phyloP scores from a whole-genome alignment of 805 yeast genomes.

The Cyberlindnera euphorbiae region DNA sequence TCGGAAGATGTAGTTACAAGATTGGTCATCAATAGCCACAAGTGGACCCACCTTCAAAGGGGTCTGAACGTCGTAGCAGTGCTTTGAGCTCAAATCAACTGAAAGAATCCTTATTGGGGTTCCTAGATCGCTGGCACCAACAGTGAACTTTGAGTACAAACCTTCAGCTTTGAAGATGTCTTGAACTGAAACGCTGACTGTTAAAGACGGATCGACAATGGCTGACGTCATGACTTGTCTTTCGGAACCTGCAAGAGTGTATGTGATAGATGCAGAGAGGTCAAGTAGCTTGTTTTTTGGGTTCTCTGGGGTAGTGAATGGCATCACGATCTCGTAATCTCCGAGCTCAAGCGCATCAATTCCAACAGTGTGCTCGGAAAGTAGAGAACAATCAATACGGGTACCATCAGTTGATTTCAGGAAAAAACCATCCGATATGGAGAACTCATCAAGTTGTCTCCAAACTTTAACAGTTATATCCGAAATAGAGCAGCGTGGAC shows the following conservation, averaged over 20 bases:
- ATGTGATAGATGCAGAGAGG: slow-evolving; percentile 12
- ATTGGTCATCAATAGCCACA: slow-evolving; percentile 66
- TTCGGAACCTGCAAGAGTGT: slow-evolving; percentile 4
- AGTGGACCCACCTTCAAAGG: slow-evolving; percentile 29
- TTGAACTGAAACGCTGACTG: slow-evolving; percentile 72
- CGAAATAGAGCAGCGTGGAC: slow-evolving; percentile 3
- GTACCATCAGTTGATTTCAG: slow-evolving; percentile 4
- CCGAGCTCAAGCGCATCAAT: slow-evolving; percentile 6
- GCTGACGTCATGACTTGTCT: slow-evolving; percentile 20
- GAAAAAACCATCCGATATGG: slow-evolving; percentile 1
- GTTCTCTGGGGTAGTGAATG: slow-evolving; percentile 27
- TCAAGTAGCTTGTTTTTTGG: slow-evolving; percentile 10
- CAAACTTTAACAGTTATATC: slow-evolving; percentile 10
- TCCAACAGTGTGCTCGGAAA: slow-evolving; percentile 4
- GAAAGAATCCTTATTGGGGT: slow-evolving; percentile 50
- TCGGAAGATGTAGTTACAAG: slow-evolving; percentile 56
- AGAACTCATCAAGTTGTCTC: slow-evolving; percentile 5
- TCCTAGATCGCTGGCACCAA: slow-evolving; percentile 50
- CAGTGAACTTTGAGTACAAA: slow-evolving; percentile 62
- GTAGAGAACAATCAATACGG: background rate
- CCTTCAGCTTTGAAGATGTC: slow-evolving; percentile 60
- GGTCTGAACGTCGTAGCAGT: slow-evolving; percentile 29
- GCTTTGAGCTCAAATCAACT: slow-evolving; percentile 36
- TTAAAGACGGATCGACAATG: slow-evolving; percentile 47
- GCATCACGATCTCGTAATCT: slow-evolving; percentile 27